These are phyloP conservation scores for Bruguiera gymnorhiza DNA, from an alignment of 345 rosid genomes.

Conservation along the genomic window DNA sequence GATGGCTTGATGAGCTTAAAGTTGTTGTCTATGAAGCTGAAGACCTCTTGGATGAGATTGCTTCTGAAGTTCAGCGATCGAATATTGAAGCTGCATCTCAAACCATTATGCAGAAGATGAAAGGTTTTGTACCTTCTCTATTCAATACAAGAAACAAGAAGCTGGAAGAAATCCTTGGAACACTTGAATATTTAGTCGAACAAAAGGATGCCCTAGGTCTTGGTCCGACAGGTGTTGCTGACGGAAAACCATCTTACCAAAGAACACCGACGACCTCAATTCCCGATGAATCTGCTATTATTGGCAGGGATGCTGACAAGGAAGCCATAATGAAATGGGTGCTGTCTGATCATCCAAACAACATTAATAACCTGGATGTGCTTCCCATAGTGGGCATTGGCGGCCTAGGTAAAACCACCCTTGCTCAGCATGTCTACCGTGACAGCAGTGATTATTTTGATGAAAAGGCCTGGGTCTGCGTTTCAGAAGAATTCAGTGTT, in stretches of 20 bases:
- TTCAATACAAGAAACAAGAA: neutral
- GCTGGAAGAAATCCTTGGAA: slow-evolving; percentile 4
- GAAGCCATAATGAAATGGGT: neutral
- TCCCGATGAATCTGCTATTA: neutral
- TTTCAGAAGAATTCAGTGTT: slow-evolving; percentile 10
- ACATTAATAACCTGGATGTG: neutral
- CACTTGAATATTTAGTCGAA: slow-evolving; percentile 11
- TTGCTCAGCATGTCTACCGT: slow-evolving; percentile 9
- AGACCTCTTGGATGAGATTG: neutral
- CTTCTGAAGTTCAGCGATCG: neutral
- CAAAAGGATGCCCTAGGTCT: slow-evolving; percentile 18
- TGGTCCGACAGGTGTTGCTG: slow-evolving; percentile 5
- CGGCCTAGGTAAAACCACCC: slow-evolving; percentile 9
- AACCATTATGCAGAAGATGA: neutral
- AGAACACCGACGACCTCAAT: slow-evolving; percentile 20
- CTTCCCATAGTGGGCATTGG: slow-evolving; percentile 24
- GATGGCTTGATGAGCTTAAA: slow-evolving; percentile 1
- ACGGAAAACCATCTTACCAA: neutral
- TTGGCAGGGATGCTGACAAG: slow-evolving; percentile 1
- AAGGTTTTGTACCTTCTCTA: too few species aligned
- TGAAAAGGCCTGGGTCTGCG: slow-evolving; percentile 1
- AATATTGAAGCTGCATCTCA: neutral
- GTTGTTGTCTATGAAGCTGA: slow-evolving; percentile 4
- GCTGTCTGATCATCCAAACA: neutral
- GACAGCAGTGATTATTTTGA: slow-evolving; percentile 1